Conservation (phyloP, 2,329 filamentous ascomycete genomes). For the Leptographium galeiforme region DNA sequence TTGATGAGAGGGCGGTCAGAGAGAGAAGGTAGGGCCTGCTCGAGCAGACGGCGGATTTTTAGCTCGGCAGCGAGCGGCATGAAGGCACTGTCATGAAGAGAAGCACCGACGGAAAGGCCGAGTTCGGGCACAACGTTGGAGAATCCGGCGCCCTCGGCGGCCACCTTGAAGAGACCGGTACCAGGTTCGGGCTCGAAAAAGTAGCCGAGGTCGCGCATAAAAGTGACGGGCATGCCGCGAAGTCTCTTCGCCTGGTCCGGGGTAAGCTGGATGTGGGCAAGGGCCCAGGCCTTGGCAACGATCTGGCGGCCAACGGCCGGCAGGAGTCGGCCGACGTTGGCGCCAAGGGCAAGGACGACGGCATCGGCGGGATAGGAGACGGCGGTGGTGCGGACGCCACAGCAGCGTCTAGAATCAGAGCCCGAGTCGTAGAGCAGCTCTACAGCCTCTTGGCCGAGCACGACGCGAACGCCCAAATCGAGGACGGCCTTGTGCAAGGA, state of each 20-base stretch:
- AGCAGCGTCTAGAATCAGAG: slow-evolving; percentile 1
- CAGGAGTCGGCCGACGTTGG: slow-evolving; percentile 25
- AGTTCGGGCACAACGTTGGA: slow-evolving; percentile 18
- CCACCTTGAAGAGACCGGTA: slow-evolving; percentile 45
- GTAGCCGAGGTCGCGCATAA: slow-evolving; percentile 48
- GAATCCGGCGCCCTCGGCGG: slow-evolving; percentile 44
- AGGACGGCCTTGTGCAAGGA: slow-evolving; percentile 30
- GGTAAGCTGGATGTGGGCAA: slow-evolving; percentile 45
- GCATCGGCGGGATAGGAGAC: slow-evolving; percentile 21
- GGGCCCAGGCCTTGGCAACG: slow-evolving; percentile 42
- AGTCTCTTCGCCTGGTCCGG: slow-evolving; percentile 38
- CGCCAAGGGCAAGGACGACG: slow-evolving; percentile 25
- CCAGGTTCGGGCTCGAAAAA: slow-evolving; percentile 50
- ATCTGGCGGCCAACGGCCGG: slow-evolving; percentile 36
- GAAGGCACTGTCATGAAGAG: slow-evolving; percentile 16
- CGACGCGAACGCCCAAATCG: slow-evolving; percentile 18
- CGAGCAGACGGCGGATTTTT: too few relatives aligned
- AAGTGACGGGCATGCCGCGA: slow-evolving; percentile 45
- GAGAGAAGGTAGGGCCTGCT: too few relatives aligned
- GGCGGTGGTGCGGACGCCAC: slow-evolving; percentile 15
- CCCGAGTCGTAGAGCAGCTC: too few relatives aligned
- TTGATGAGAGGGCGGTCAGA: too few relatives aligned
- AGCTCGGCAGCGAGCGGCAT: background rate
- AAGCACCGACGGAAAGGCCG: background rate
- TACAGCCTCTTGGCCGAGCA: slow-evolving; percentile 19